phyloP scores from a whole-genome alignment of 208 protist species.

The Novymonas esmeraldas region DNA sequence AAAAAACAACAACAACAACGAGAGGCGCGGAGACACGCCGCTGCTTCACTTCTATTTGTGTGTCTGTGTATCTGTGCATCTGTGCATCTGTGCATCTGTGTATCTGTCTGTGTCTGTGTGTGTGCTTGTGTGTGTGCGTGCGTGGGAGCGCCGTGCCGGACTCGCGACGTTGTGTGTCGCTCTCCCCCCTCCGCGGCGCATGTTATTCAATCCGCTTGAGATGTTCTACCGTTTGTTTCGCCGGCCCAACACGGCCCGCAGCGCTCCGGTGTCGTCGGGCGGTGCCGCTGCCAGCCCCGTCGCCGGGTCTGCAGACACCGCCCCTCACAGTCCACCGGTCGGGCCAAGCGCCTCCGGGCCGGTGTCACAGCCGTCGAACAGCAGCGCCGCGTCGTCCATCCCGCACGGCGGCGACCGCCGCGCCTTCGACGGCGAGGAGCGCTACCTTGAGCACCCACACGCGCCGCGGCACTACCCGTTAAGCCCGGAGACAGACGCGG shows the following conservation, averaged over 20 bases:
- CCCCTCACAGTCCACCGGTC: not conserved
- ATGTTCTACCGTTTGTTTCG: slow-evolving; percentile 31
- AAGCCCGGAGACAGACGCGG: slow-evolving; percentile 27
- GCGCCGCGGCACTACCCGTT: slow-evolving; percentile 26
- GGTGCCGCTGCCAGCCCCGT: not conserved
- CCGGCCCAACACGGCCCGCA: not conserved
- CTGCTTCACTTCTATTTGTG: no score
- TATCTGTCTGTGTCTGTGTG: not conserved
- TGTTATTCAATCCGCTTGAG: not conserved
- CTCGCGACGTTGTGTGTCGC: slow-evolving; percentile 7
- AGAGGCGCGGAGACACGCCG: no score
- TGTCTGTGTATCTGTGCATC: not conserved
- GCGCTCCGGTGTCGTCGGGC: not conserved
- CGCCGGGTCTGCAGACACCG: not conserved
- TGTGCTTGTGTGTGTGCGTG: not conserved
- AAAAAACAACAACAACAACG: no score
- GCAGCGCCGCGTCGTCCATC: not conserved
- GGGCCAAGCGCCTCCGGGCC: not conserved
- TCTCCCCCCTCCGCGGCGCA: not conserved
- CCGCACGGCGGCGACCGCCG: slow-evolving; percentile 19
- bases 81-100: not conserved
- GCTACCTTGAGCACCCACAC: slow-evolving; percentile 18
- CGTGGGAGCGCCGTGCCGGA: not conserved
- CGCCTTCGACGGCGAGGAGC: slow-evolving; percentile 31
- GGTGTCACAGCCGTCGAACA: not conserved